Conservation (phyloP, 495 filamentous ascomycete species). For the Apodospora peruviana region DNA sequence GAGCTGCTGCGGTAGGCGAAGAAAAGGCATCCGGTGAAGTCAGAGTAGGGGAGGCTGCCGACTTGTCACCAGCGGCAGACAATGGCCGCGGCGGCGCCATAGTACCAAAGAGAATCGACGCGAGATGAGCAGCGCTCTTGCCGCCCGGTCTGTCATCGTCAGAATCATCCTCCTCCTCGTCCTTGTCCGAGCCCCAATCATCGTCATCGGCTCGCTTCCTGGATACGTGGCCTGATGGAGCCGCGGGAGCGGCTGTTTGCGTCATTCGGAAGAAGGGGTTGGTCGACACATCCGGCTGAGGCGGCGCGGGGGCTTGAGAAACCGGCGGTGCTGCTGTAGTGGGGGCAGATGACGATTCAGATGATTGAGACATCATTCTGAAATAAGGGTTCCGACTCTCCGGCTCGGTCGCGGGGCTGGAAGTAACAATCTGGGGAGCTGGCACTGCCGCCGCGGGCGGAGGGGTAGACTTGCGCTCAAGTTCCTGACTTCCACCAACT, state of each 20-base stretch:
- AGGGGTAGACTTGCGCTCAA: constrained; percentile 45
- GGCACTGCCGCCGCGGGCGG: constrained; percentile 37
- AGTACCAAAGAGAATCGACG: constrained; percentile 90
- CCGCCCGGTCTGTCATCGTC: constrained; percentile 69
- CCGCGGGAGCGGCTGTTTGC: constrained; percentile 45
- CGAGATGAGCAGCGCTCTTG: constrained; percentile 81
- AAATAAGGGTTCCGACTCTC: constrained; percentile 50
- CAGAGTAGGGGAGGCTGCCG: constrained; percentile 39
- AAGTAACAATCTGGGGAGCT: constrained; percentile 38
- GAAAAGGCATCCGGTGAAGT: constrained; percentile 31
- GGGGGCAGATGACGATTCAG: constrained; percentile 42
- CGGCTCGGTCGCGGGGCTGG: constrained; percentile 42
- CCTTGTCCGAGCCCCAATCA: constrained; percentile 83
- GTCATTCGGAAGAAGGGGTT: constrained; percentile 95
- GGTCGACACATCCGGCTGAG: constrained; percentile 57
- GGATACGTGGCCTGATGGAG: constrained; percentile 27
- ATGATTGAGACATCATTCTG: constrained; percentile 45
- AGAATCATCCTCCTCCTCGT: constrained; percentile 63
- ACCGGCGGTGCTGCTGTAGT: constrained; percentile 35
- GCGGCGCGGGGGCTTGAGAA: constrained; percentile 34
- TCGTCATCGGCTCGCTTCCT: constrained; percentile 55
- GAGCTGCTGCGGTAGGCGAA: constrained; percentile 27
- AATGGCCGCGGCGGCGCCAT: constrained; percentile 93
- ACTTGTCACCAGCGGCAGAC: constrained; percentile 71
- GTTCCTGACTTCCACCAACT: constrained; percentile 43